Evolutionary conservation across 1,284 basidiomycete species (phyloP), one percentile per base, ranked within the genome.

Genomic region (Moesziomyces antarcticus): DNA sequence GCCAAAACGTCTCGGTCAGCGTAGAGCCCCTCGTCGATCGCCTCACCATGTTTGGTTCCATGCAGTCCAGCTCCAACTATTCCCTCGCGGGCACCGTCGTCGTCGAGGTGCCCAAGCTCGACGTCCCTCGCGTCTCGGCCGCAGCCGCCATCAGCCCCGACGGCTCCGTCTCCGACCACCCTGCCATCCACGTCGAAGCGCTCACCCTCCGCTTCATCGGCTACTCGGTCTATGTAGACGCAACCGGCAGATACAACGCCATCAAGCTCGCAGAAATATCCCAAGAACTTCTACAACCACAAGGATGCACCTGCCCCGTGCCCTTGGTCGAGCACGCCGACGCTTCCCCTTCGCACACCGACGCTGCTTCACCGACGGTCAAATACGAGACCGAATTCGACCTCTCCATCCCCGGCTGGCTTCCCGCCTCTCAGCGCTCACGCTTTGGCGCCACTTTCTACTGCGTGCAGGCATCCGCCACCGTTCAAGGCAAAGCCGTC

Each of bases 31-130:
- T 77, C 22, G 52, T 64, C 14, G 78, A 79, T 27, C 56, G 53
- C 14, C 62, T 84, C 56, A 72, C 69, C 59, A 84, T 84, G 82
- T 84, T 84, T 52, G 82, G 82, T 22, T 79, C 81, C 25, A 75
- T 80, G 40, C 81, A 84, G 56, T 78, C 82, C 7, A 77, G 77
- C 45, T 75, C 77, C 46, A 83, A 81, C 45, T 84, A 84, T 55
- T 84, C 81, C n/a, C 62, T 82, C 18, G 80, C 80, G 5, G 80
- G 81, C 21, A 68, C 56, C 21, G 68, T 80, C 20, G 60, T 74
- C 21, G 53, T 82, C 42, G 53, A 73, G 40, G 56, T 73, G 1
- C 70, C 70, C 30, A 69, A 63, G 22, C 56, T 69, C 56, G 44
- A 50, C 16, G 56, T 69, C 1, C 60, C 56, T 22, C 60, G 66